phyloP scores from a whole-genome alignment of 2,329 filamentous ascomycete genomes.

The Pestalotiopsis sp. region DNA sequence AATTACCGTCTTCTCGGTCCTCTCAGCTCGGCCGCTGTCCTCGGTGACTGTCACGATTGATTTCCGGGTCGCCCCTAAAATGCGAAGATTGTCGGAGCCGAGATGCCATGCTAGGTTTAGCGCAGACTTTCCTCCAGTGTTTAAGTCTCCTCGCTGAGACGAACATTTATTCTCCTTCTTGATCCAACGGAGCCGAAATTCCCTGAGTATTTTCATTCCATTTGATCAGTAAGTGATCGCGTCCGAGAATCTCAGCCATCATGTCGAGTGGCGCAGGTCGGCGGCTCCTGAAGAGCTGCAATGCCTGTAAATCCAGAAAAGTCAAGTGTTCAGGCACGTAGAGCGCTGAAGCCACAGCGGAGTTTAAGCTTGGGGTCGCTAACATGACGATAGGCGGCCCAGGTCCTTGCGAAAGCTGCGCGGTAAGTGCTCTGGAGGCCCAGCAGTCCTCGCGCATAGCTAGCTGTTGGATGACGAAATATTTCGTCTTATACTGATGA shows the following conservation, averaged over 20 bases:
- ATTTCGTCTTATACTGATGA: not conserved
- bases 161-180: not conserved
- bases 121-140: not conserved
- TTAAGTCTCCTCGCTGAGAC: not conserved
- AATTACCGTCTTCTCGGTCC: too few species aligned
- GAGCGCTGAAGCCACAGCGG: too few species aligned
- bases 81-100: not conserved
- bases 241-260: not conserved
- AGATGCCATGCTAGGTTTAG: not conserved
- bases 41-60: not conserved
- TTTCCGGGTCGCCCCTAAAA: not conserved
- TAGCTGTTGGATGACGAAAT: not conserved
- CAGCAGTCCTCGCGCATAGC: not conserved
- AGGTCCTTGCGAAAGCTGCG: not conserved
- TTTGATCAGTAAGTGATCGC: not conserved
- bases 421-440: not conserved
- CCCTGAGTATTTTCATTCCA: not conserved
- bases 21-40: too few species aligned
- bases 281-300: constrained; percentile 35
- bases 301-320: constrained; percentile 43
- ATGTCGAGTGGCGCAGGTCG: constrained; percentile 4
- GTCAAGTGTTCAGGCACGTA: constrained; percentile 40
- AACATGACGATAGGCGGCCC: not conserved
- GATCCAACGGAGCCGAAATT: not conserved
- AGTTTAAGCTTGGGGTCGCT: constrained; percentile 1